A percentile compares a stretch with the other conserved stretches of the same genome.
These are phyloP conservation scores for Bruguiera parviflora DNA, from an alignment of 345 rosid species.

Conservation along the genomic window DNA sequence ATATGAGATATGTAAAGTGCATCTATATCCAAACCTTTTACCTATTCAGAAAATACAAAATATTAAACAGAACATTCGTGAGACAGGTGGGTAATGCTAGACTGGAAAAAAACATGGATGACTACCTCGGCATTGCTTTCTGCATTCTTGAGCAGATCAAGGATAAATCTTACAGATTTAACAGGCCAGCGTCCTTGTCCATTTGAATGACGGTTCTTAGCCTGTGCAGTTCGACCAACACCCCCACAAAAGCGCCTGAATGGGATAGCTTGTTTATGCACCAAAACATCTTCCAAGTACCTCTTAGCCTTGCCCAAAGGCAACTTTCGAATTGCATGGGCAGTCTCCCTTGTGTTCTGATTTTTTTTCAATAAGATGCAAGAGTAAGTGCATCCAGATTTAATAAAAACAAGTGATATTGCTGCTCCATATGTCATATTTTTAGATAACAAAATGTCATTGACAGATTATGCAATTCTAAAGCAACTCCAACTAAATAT, in stretches of 20 bases:
- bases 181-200: conserved; percentile 82
- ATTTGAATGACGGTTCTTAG: conserved; percentile 71
- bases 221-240: conserved; percentile 76
- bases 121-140: conserved; percentile 77
- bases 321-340: conserved; percentile 55
- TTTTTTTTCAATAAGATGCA: background rate
- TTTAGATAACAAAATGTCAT: background rate
- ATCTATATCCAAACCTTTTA: conserved; percentile 77
- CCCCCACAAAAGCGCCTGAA: conserved; percentile 74
- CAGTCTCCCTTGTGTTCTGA: conserved; percentile 77
- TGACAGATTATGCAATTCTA: background rate
- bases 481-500: no score
- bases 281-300: conserved; percentile 73
- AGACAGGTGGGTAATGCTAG: background rate
- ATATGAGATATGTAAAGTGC: conserved; percentile 61
- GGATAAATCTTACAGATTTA: conserved; percentile 50
- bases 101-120: background rate
- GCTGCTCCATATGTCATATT: background rate
- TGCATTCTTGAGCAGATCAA: conserved; percentile 60
- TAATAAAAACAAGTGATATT: background rate
- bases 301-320: conserved; percentile 63
- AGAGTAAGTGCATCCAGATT: background rate
- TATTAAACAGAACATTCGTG: background rate
- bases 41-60: conserved; percentile 24
- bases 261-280: conserved; percentile 79